Evolutionary conservation across 495 filamentous ascomycete species (phyloP), one percentile per base, ranked within the genome.

Genomic region (Podospora anserina): DNA sequence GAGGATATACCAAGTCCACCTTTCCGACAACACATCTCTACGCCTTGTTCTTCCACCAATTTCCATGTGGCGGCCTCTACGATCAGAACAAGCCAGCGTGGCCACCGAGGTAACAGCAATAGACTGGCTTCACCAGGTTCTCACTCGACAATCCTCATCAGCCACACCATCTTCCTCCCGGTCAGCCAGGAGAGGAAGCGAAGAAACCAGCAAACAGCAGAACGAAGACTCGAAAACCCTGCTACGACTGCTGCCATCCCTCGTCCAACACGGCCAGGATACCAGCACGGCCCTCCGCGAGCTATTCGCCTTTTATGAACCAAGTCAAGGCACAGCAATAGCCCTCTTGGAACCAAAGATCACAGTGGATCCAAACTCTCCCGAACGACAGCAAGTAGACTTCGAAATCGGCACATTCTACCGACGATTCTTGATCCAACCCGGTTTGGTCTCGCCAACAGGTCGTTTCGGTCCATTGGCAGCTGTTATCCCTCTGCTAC

Each of bases 1-100:
- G 49, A 74, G 77, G 28, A 69, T 75, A 53, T 82, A 79, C 70
- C 69, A 71, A 63, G 68, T 82, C 27, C 62, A 66, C 49, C 66
- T 82, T 28, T 77, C 77, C 26, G 74, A 80, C 55, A 77, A 74
- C 26, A 71, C 69, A 34, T 68, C 69, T 7, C 63, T 83, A 9
- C 49, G 78, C 34, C 77, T 84, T 30, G 75, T 76, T 26, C 64
- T 80, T 7, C 68, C 79, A 15, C 81, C 81, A 6, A 67, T 72
- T 5, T 64, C 78, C 4, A 72, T 72, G 39, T 67, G 76, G 62
- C 76, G 81, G 39, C 74, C 81, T n/a, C 73, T 84, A 9, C 74
- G 82, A 19, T 78, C 73, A 34, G 82, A 84, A 65, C 76, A 79
- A 65, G 69, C 59, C 56, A 69, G 77, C 55, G 68, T 78, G 23